Evolutionary conservation across 148 eudicot species (phyloP), one percentile per base, ranked within the genome.

Genomic region (Rhododendron griersonianum): DNA sequence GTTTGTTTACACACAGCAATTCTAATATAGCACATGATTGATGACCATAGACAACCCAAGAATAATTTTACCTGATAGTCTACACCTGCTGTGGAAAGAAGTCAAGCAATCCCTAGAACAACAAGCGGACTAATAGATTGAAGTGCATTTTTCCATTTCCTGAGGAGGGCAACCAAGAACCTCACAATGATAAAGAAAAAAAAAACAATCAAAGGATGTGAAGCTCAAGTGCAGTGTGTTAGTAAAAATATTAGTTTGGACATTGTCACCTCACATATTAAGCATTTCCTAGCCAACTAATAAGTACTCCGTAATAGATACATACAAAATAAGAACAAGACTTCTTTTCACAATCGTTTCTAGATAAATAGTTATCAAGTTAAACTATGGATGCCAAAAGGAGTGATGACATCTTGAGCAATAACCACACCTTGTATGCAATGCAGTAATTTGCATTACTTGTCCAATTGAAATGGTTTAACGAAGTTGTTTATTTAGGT

Each of bases 31-130:
- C 30, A 28, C 39, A 79, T 37, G n/a, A 37, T n/a, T 2, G 47
- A 51, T 74, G 57, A 44, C 41, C 50, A 30, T 8, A 85, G 78
- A 81, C 71, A 80, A 81, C 21, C 28, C 77, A 45, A 50, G 61
- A 51, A 74, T 48, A 9, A 53, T 47, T 48, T 83, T 79, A 98
- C 98, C 98, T 98, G 99, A 94, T 95, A 98, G 89, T 98, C 94
- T 48, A 95, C 94, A 86, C 98, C 92, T 81, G 92, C 73, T 15
- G 98, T 98, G 80, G 92, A 87, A 86, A 93, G 51, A 84, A 98
- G 92, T 81, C 99, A 95, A 85, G 92, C 98, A 45, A 95, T 85
- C 44, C 99, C 99, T 83, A 98, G 87, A 59, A 98, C 81, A 83
- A 95, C 84, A 85, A 95, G 90, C 44, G 99, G 98, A 87, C 92